Percentiles rank a stretch among this genome's conserved stretches.
phyloP scores from a whole-genome alignment of 1,139 yeast genomes.

The Trichomonascaceae sp. region DNA sequence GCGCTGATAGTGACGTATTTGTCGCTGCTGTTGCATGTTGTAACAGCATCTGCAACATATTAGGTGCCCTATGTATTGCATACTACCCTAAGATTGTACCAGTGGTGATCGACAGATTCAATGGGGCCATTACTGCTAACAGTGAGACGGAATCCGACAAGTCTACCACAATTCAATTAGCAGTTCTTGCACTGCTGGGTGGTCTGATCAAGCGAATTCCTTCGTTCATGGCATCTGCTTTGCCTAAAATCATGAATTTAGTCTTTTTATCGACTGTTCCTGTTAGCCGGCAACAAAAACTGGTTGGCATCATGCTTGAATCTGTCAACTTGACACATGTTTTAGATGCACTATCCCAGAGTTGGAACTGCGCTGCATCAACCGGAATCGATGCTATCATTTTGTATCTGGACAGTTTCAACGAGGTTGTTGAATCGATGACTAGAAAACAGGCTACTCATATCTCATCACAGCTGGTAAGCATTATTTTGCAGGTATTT shows the following conservation, averaged over 20 bases:
- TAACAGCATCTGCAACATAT: conserved; percentile 58
- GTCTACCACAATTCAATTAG: conserved; percentile 34
- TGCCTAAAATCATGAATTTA: conserved; percentile 54
- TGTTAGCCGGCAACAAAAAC: conserved; percentile 53
- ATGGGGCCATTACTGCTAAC: conserved; percentile 24
- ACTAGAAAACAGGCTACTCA: conserved; percentile 70
- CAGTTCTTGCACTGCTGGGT: conserved; percentile 66
- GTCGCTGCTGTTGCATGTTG: conserved; percentile 71
- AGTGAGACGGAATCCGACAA: conserved; percentile 13
- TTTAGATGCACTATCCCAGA: conserved; percentile 46
- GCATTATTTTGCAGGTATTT: conserved; percentile 63
- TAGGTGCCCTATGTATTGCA: conserved; percentile 86
- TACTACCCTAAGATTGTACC: conserved; percentile 80
- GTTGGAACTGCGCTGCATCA: conserved; percentile 55
- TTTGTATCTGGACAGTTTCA: conserved; percentile 60
- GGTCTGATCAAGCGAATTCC: conserved; percentile 80
- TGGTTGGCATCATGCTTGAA: conserved; percentile 59
- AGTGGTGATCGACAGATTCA: conserved; percentile 60
- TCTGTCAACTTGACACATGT: conserved; percentile 64
- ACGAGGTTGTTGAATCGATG: conserved; percentile 55
- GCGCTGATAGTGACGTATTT: conserved; percentile 50
- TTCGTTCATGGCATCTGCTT: conserved; percentile 67
- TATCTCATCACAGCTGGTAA: conserved; percentile 65
- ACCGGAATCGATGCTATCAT: conserved; percentile 51
- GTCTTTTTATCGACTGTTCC: conserved; percentile 51